Evolutionary conservation across 495 filamentous ascomycete species (phyloP), one percentile per base, ranked within the genome.

Genomic region (Xanthoparmelia taractica): DNA sequence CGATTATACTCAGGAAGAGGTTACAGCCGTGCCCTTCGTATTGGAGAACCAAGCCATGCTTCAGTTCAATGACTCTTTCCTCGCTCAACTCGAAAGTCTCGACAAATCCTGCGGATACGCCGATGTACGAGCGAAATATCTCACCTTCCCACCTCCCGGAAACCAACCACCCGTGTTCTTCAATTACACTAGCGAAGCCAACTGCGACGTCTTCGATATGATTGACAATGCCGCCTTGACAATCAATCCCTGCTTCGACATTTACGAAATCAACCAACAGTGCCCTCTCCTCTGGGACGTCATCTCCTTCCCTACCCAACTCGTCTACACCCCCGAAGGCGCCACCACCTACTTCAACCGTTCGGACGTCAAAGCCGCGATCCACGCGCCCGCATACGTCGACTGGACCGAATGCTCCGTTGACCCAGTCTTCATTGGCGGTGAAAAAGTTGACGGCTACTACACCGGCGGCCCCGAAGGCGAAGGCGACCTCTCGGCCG

Each of bases 181-280:
- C 64, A 71, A 75, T 69, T 68, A 65, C 36, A 72, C 69, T 64
- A 86, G 84, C 61, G 78, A 81, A 63, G 66, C 85, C 54, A 72
- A 68, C 63, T 87, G 84, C 63, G 78, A 81, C 58, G 66, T 85
- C 48, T 84, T 78, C 63, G 76, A 76, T 65, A 65, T 78, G 48
- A 76, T 79, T 37, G 73, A 76, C 64, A 62, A 74, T 10, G 82
- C 79, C 59, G 78, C 75, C 25, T 66, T 79, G 33, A 68, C 70
- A 2, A 67, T 74, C 38, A 86, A 86, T 69, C 83, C 84, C 0
- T 87, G 84, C 73, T 87, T 83, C 71, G 79, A 85, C 64, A 69
- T 84, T 27, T 86, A 85, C 70, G 75, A 81, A 58, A 73, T 83
- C 64, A 78, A 71, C 65, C 71, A 73, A 37, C 78, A 75, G 63